Evolutionary conservation across 768 basidiomycete species (phyloP).

Genomic region (Leccinum broughii): DNA sequence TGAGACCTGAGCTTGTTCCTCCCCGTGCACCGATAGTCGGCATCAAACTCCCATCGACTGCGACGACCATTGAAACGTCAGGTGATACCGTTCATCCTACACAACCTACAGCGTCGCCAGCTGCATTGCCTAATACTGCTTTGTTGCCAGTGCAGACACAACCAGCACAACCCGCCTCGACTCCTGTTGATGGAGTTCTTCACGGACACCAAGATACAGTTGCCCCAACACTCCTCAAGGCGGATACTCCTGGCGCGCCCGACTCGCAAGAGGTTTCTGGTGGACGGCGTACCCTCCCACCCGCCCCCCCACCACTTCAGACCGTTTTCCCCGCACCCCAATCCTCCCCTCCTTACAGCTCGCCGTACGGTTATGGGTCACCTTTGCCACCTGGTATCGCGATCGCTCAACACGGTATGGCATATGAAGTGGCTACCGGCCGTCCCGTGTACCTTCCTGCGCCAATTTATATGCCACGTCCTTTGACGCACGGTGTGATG

Average conservation of each 20-base stretch:
- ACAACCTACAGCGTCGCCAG: constrained; percentile 9
- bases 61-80: constrained; percentile 12
- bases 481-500: constrained; percentile 57
- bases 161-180: constrained; percentile 10
- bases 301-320: constrained; percentile 44
- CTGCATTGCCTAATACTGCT: constrained; percentile 10
- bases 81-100: constrained; percentile 12
- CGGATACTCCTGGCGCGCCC: constrained; percentile 25
- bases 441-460: constrained; percentile 73
- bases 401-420: constrained; percentile 71
- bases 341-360: constrained; percentile 61
- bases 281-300: constrained; percentile 33
- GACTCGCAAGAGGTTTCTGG: constrained; percentile 24
- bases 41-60: constrained; percentile 32
- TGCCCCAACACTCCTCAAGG: constrained; percentile 30
- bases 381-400: constrained; percentile 70
- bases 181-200: constrained; percentile 19
- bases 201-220: constrained; percentile 31
- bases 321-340: constrained; percentile 43
- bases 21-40: constrained; percentile 27
- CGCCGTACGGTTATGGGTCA: constrained; percentile 62
- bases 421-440: constrained; percentile 83
- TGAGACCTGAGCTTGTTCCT: constrained; percentile 49
- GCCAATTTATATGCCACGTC: constrained; percentile 69
- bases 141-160: constrained; percentile 14